Evolutionary conservation across 73 alveolate species (phyloP), one percentile per base, ranked within the genome.

Genomic region (Urostyla sp.): DNA sequence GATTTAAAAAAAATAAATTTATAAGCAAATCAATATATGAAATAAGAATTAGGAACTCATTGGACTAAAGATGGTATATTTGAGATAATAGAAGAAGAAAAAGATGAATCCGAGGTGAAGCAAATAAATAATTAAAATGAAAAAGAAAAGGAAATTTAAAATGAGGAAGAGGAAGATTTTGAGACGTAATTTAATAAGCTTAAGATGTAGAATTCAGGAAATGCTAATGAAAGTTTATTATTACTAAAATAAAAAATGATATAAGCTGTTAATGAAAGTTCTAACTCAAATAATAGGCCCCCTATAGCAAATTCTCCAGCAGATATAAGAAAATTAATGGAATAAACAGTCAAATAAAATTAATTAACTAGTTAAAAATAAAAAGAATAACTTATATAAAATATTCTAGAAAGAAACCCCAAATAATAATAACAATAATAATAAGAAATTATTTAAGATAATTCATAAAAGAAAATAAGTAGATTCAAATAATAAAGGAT

Each of bases 51-150:
- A 32, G 44, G 67, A 43, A 44, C 76, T 15, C 48, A 77, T 31
- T 80, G 90, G 90, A 66, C 67, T 7, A 31, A 67, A 31, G 84
- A 80, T 0, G 90, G 90, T 8, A 38, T 55, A 23, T 50, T 80
- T 10, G 90, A 80, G 21, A 80, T 80, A 7, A 80, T 83, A 49
- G 90, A 80, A 50, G 75, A n/a, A 8, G 75, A 51, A 26, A 34
- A 8, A 52, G 85, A 48, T 24, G 75, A 73, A 7, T 30, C 6
- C 18, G 72, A 13, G 10, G 51, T 11, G 51, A 40, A 40, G 15
- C 10, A 40, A 40, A 40, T 15, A 10, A 40, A 40, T 40, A 15
- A 10, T 11, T 10, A 11, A 40, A 15, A 40, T 40, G 10, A 40
- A 40, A n/a, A n/a, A n/a, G n/a, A n/a, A n/a, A n/a, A n/a, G n/a